phyloP scores from a whole-genome alignment of 2,329 filamentous ascomycete species.

The Penicillium italicum region DNA sequence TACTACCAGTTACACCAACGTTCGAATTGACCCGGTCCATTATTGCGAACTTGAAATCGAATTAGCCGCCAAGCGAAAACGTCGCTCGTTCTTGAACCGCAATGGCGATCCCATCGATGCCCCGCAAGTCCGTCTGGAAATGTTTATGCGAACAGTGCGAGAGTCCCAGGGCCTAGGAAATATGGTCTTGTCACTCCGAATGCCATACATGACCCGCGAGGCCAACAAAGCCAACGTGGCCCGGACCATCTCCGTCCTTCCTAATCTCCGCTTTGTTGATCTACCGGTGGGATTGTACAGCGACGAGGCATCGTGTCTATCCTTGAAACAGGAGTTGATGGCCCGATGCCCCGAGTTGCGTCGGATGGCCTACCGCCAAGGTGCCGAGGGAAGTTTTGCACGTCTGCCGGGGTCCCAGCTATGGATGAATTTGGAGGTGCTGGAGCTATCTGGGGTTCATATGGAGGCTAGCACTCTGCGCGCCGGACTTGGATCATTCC shows the following conservation, averaged over 20 bases:
- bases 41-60: constrained; percentile 86
- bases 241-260: constrained; percentile 76
- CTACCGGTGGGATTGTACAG: constrained; percentile 82
- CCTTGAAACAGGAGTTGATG: constrained; percentile 79
- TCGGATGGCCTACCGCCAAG: constrained; percentile 81
- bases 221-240: constrained; percentile 80
- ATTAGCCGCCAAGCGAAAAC: constrained; percentile 74
- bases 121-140: constrained; percentile 67
- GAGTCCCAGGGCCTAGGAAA: constrained; percentile 68
- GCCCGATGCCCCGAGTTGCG: constrained; percentile 76
- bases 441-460: constrained; percentile 39
- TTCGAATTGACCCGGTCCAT: constrained; percentile 90
- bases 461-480: constrained; percentile 53
- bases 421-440: constrained; percentile 42
- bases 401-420: constrained; percentile 57
- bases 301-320: constrained; percentile 71
- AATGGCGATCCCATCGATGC: constrained; percentile 79
- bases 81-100: constrained; percentile 66
- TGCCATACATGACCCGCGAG: constrained; percentile 92
- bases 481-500: constrained; percentile 65
- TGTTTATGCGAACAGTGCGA: constrained; percentile 77
- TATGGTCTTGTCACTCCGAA: constrained; percentile 74
- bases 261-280: constrained; percentile 84
- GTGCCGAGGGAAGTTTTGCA: constrained; percentile 74
- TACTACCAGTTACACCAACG: constrained; percentile 68